phyloP scores from a whole-genome alignment of 805 yeast genomes.

The Priceomyces medius region DNA sequence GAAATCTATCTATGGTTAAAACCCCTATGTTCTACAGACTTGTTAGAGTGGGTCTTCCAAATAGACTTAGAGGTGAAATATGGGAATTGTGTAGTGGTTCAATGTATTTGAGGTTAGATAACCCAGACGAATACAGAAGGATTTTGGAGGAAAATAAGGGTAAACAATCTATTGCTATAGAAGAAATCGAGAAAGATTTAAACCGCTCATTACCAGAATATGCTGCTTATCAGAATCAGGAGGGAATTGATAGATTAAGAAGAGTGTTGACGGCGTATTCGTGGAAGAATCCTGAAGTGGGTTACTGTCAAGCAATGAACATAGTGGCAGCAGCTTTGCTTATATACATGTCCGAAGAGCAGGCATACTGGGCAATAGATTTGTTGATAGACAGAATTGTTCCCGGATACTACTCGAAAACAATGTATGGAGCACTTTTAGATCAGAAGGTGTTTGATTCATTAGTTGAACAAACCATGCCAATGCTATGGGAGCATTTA shows the following conservation, averaged over 20 bases:
- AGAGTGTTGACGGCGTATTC: constrained; percentile 91
- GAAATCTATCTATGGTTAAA: constrained; percentile 72
- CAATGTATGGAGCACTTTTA: constrained; percentile 94
- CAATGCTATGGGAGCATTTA: constrained; percentile 82
- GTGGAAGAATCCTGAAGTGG: constrained; percentile 96
- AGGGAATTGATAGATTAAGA: constrained; percentile 82
- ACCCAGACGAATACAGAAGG: constrained; percentile 57
- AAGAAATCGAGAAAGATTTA: constrained; percentile 94
- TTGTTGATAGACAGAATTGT: constrained; percentile 78
- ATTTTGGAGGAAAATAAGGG: constrained; percentile 62
- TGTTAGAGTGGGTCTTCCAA: constrained; percentile 91
- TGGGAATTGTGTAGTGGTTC: constrained; percentile 95
- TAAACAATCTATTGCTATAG: constrained; percentile 77
- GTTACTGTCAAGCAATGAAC: constrained; percentile 99
- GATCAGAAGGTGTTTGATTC: constrained; percentile 94
- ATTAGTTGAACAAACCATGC: constrained; percentile 85
- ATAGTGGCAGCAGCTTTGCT: constrained; percentile 79
- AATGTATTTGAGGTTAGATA: constrained; percentile 65
- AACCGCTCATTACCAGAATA: constrained; percentile 95
- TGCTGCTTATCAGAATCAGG: constrained; percentile 83
- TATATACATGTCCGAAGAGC: constrained; percentile 91
- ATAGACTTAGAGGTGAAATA: constrained; percentile 87
- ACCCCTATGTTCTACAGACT: constrained; percentile 79
- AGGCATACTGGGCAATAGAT: constrained; percentile 91
- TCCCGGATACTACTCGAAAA: constrained; percentile 94